Percentiles rank a stretch among this genome's conserved stretches.
These are phyloP conservation scores for Lentinula sp. DNA, from an alignment of 768 basidiomycete genomes.

Conservation along the genomic window DNA sequence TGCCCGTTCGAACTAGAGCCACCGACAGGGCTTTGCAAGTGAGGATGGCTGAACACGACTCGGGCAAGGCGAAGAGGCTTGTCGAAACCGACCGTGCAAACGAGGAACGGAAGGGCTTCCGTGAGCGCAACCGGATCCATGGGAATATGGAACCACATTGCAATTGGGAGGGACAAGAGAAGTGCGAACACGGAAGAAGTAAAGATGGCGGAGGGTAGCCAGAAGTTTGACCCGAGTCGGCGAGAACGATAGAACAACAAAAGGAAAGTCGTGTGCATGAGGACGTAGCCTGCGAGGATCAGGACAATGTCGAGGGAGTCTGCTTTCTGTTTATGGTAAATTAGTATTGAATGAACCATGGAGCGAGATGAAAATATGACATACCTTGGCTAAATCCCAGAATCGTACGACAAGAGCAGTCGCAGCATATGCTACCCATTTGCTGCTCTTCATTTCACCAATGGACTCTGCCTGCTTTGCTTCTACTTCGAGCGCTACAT, in stretches of 20 bases:
- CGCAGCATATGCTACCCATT: conserved; percentile 87
- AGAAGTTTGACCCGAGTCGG: conserved; percentile 65
- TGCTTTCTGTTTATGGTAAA: conserved; percentile 55
- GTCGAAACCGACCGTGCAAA: conserved; percentile 97
- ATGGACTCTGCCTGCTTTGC: conserved; percentile 37
- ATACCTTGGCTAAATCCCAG: conserved; percentile 78
- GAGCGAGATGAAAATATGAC: neutral
- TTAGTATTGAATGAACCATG: neutral
- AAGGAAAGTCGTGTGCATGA: conserved; percentile 96
- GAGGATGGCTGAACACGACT: conserved; percentile 82
- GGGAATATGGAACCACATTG: conserved; percentile 67
- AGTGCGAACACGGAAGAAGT: conserved; percentile 79
- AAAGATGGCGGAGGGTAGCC: conserved; percentile 64
- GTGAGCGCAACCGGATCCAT: conserved; percentile 91
- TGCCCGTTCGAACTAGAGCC: conserved; percentile 15
- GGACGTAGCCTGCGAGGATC: conserved; percentile 86
- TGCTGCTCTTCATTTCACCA: conserved; percentile 71
- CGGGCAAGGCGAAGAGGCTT: conserved; percentile 90
- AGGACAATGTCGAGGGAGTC: conserved; percentile 95
- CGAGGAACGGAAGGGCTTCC: conserved; percentile 95
- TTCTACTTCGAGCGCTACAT: conserved; percentile 48
- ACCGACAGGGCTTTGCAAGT: conserved; percentile 38
- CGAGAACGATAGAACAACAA: conserved; percentile 86
- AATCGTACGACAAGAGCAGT: conserved; percentile 72
- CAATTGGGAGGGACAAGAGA: conserved; percentile 76